These are phyloP conservation scores for Lignosus rhinocerotis DNA, from an alignment of 1,284 basidiomycete genomes.

Conservation along the genomic window DNA sequence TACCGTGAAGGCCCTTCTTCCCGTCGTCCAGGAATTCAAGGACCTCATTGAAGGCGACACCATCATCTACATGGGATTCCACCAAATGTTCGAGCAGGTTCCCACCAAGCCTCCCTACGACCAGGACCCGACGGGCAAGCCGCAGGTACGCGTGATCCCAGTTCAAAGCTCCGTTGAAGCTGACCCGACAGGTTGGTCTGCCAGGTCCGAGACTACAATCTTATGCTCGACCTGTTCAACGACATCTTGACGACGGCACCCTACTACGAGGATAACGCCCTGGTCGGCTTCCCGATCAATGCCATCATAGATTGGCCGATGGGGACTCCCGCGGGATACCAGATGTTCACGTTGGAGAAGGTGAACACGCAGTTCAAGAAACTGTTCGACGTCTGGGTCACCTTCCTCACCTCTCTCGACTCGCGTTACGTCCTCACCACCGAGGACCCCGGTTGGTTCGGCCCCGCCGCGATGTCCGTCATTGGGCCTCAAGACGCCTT, in stretches of 20 bases:
- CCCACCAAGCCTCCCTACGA: conserved; percentile 17
- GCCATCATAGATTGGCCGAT: conserved; percentile 50
- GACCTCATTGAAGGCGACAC: conserved; percentile 39
- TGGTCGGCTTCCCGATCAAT: conserved; percentile 46
- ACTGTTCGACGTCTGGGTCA: conserved; percentile 49
- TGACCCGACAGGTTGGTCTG: not conserved
- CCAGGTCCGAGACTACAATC: conserved; percentile 44
- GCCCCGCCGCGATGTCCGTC: conserved; percentile 33
- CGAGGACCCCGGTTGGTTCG: conserved; percentile 47
- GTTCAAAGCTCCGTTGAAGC: not conserved
- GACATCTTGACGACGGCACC: conserved; percentile 43
- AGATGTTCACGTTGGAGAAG: conserved; percentile 43
- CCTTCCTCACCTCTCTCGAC: conserved; percentile 43
- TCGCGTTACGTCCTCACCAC: conserved; percentile 42
- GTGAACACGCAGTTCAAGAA: conserved; percentile 42
- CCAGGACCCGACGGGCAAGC: conserved; percentile 10
- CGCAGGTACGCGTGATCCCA: conserved; percentile 8
- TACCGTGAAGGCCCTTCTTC: conserved; percentile 10
- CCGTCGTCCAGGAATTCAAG: conserved; percentile 40
- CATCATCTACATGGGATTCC: conserved; percentile 40
- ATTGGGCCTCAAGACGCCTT: conserved; percentile 26
- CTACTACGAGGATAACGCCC: conserved; percentile 34
- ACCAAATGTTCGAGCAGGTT: conserved; percentile 39
- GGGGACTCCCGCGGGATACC: conserved; percentile 46
- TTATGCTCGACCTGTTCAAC: conserved; percentile 47